A percentile compares a stretch with the other conserved stretches of the same genome.
These are phyloP conservation scores for Glomus cerebriforme DNA, from an alignment of 192 early-diverging fungal species.

Conservation along the genomic window DNA sequence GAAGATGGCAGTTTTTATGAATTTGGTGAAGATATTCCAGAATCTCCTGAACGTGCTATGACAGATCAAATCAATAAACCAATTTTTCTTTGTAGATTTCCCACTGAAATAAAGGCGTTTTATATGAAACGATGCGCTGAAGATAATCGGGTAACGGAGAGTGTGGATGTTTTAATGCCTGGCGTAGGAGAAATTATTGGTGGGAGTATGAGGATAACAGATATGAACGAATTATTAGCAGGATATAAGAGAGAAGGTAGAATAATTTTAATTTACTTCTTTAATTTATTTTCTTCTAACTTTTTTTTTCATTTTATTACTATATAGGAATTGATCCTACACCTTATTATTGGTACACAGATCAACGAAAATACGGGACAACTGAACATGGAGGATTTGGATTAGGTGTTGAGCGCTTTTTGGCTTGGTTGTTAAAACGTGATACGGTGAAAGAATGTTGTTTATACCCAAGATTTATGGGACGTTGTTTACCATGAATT, in stretches of 20 bases:
- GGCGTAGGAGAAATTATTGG: conserved; percentile 98
- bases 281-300: not conserved
- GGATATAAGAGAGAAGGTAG: conserved; percentile 82
- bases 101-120: conserved; percentile 97
- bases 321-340: conserved; percentile 75
- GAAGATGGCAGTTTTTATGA: conserved; percentile 88
- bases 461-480: conserved; percentile 92
- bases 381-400: conserved; percentile 97
- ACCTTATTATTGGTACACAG: conserved; percentile 99
- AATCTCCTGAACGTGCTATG: conserved; percentile 97
- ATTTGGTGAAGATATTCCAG: conserved; percentile 99
- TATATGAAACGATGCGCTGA: conserved; percentile 96
- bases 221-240: conserved; percentile 76
- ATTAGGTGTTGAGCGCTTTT: conserved; percentile 93
- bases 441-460: conserved; percentile 87
- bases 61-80: conserved; percentile 97
- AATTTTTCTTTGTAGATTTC: conserved; percentile 95
- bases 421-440: conserved; percentile 95
- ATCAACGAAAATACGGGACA: conserved; percentile 98
- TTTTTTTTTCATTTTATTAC: not conserved
- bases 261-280: not conserved
- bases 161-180: conserved; percentile 98
- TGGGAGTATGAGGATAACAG: conserved; percentile 95
- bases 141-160: conserved; percentile 87
- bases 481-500: conserved; percentile 71